phyloP scores from a whole-genome alignment of 176 grass and related monocot genomes.

The Aegilops sharonensis region DNA sequence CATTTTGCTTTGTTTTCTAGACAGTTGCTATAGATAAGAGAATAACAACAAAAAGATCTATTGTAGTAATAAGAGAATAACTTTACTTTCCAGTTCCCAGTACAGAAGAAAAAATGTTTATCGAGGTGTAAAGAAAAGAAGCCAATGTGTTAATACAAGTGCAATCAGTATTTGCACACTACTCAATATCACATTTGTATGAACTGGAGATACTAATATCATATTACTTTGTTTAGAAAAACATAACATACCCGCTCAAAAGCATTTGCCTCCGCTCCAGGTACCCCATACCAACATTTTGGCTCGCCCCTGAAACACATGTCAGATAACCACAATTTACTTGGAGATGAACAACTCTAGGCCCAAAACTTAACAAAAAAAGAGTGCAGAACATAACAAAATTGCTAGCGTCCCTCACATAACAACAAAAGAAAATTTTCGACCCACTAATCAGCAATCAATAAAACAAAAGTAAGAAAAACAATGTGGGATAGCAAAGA shows the following conservation, averaged over 20 bases:
- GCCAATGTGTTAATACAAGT: neutral
- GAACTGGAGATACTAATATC: conserved; percentile 1
- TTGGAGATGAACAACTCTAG: conserved; percentile 13
- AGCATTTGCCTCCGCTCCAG: conserved; percentile 76
- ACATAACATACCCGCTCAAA: conserved; percentile 85
- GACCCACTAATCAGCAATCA: neutral
- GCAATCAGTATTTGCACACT: neutral
- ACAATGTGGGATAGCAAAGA: neutral
- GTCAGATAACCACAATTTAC: conserved; percentile 37
- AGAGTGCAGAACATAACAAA: neutral
- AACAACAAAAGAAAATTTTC: neutral
- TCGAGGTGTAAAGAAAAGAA: neutral
- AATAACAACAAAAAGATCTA: neutral
- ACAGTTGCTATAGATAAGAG: too few species aligned
- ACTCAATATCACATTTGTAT: conserved; percentile 2
- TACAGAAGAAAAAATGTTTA: conserved; percentile 4
- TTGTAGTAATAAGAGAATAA: neutral
- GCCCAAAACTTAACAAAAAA: neutral
- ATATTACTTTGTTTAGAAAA: neutral
- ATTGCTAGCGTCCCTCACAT: neutral
- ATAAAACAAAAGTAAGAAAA: neutral
- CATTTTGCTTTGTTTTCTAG: conserved; percentile 4
- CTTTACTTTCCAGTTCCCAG: neutral
- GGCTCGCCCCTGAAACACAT: conserved; percentile 82
- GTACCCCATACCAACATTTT: conserved; percentile 97